Evolutionary conservation across 148 eudicot genomes (phyloP), one percentile per base, ranked within the genome.

Genomic region (Camellia japonica): DNA sequence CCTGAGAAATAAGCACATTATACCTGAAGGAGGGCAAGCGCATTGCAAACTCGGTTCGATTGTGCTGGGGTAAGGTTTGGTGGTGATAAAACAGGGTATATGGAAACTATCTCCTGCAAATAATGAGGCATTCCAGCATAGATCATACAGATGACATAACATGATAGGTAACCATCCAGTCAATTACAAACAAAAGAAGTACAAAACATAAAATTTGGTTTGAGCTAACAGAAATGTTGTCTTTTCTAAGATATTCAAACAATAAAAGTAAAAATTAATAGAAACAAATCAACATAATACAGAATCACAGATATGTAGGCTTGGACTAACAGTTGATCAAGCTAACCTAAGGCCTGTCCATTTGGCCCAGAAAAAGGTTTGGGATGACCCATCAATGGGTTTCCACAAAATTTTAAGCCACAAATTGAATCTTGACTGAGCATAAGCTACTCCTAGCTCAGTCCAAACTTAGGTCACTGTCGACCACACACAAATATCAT

Each of bases 1-100:
- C 8, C 47, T 41, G 42, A 42, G 49, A 56, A 62, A 58, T 20
- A n/a, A 42, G 42, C 3, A 55, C 49, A 51, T 72, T 61, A 4
- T 61, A 92, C 98, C 94, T 95, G 97, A 80, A 93, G 94, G 61
- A 95, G 85, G 69, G 98, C 98, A 68, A 95, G 97, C 60, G 98
- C 98, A 85, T 95, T 93, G 89, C 98, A 95, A 78, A 95, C 98
- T 76, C 97, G 93, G 82, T 95, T 95, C 44, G 98, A 95, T 80
- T 93, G 97, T 10, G 91, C 94, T 51, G 97, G 96, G 83, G 87
- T 90, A 70, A 95, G 88, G 78, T 82, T 86, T 79, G 98, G 97
- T 7, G 98, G 97, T 14, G 98, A 95, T 65, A 95, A 80, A 75
- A 93, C 93, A 14, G 94, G 96, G 84, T 95, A 95, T 69, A 95